Evolutionary conservation across 2,329 filamentous ascomycete genomes (phyloP).

Genomic region (Sporothrix curviconia): DNA sequence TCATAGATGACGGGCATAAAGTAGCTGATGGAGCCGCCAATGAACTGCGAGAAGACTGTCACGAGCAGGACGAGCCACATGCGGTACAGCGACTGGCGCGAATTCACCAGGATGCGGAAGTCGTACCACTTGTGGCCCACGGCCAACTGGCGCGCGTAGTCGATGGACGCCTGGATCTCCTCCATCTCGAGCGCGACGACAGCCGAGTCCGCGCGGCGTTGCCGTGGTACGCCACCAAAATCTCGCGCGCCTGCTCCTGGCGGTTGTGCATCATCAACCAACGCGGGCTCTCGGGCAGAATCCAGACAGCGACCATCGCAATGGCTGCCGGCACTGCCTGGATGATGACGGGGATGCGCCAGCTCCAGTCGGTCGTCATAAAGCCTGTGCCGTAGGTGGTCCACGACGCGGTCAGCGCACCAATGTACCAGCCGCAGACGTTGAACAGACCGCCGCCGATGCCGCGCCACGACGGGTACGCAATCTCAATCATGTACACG

Average conservation of each 20-base stretch:
- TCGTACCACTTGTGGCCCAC: not conserved
- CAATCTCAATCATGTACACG: not conserved
- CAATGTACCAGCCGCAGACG: constrained; percentile 33
- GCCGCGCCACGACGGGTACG: not conserved
- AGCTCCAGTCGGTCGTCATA: constrained; percentile 17
- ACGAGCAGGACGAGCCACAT: not conserved
- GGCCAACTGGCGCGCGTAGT: not conserved
- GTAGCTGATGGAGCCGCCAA: not conserved
- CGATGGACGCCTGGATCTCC: constrained; percentile 39
- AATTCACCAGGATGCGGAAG: not conserved
- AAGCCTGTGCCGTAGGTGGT: constrained; percentile 20
- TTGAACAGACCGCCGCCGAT: not conserved
- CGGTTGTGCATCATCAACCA: constrained; percentile 33
- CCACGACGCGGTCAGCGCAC: constrained; percentile 20
- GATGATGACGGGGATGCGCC: constrained; percentile 19
- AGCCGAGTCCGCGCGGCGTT: constrained; percentile 34
- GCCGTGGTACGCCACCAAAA: constrained; percentile 53
- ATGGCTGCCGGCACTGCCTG: constrained; percentile 9
- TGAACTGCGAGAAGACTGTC: not conserved
- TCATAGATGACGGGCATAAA: not conserved
- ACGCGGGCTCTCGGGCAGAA: constrained; percentile 37
- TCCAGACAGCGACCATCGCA: constrained; percentile 15
- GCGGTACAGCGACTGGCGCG: not conserved
- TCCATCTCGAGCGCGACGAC: constrained; percentile 43
- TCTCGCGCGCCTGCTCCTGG: constrained; percentile 27